Evolutionary conservation across 2,329 filamentous ascomycete species (phyloP).

Genomic region (Verticillium tricorpus): DNA sequence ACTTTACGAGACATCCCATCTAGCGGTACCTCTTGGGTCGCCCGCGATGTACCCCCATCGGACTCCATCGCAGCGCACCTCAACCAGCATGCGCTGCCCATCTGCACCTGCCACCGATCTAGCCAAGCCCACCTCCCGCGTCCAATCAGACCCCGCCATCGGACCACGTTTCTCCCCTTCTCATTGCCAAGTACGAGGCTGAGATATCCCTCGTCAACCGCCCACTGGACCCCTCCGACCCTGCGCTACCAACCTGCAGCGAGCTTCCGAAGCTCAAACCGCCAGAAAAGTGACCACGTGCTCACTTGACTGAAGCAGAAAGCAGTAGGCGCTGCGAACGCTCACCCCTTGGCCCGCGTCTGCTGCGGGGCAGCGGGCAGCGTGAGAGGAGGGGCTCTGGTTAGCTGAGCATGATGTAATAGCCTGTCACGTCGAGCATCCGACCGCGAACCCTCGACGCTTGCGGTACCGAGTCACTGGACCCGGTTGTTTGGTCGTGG

Average conservation of each 20-base stretch:
- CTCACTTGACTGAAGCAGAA: background rate
- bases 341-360: background rate
- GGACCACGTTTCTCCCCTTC: constrained; percentile 17
- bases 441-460: background rate
- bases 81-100: background rate
- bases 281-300: background rate
- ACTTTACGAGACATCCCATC: background rate
- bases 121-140: constrained; percentile 1
- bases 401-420: background rate
- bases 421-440: background rate
- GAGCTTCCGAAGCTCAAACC: background rate
- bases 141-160: constrained; percentile 14
- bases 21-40: background rate
- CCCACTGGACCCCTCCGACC: background rate
- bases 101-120: background rate
- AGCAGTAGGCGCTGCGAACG: background rate
- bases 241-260: background rate
- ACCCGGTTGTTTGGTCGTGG: background rate
- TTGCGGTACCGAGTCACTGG: background rate
- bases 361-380: background rate
- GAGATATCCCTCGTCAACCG: constrained; percentile 5
- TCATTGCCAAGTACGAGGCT: constrained; percentile 19
- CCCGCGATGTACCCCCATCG: background rate
- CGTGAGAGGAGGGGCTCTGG: background rate
- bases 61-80: background rate